Conservation (phyloP, 1,284 basidiomycete species). For the Trametes hirsuta region DNA sequence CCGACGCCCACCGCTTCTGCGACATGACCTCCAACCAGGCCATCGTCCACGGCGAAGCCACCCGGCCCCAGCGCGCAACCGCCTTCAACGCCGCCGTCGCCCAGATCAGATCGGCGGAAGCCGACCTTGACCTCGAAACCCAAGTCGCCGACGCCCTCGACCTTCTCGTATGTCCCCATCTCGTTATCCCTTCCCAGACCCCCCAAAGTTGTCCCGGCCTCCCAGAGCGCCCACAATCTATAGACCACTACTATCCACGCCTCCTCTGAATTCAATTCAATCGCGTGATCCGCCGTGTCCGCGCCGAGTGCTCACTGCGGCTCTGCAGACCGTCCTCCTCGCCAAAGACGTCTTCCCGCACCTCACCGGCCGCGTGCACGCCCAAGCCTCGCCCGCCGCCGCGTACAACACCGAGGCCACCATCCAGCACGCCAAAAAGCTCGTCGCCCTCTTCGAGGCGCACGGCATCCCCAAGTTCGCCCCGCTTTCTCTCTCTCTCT, state of each 20-base stretch:
- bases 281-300: neutral
- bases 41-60: slow-evolving; percentile 44
- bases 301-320: neutral
- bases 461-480: slow-evolving; percentile 48
- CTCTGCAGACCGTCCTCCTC: slow-evolving; percentile 45
- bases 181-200: neutral
- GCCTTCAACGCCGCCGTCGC: slow-evolving; percentile 42
- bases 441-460: slow-evolving; percentile 46
- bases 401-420: slow-evolving; percentile 49
- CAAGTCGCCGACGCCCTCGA: slow-evolving; percentile 44
- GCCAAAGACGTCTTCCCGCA: slow-evolving; percentile 49
- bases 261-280: neutral
- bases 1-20: slow-evolving; percentile 37
- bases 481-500: neutral
- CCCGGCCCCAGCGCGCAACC: slow-evolving; percentile 36
- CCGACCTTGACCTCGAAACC: slow-evolving; percentile 30
- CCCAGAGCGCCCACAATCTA: neutral
- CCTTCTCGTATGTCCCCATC: slow-evolving; percentile 39
- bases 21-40: slow-evolving; percentile 60
- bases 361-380: slow-evolving; percentile 49
- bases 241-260: no score
- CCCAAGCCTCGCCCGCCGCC: slow-evolving; percentile 47
- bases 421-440: slow-evolving; percentile 47
- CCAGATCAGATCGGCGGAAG: slow-evolving; percentile 32
- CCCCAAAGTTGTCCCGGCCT: neutral